A percentile compares a stretch with the other conserved stretches of the same genome.
Conservation (phyloP, 1,139 yeast species). For the Fermentozyma sake region DNA sequence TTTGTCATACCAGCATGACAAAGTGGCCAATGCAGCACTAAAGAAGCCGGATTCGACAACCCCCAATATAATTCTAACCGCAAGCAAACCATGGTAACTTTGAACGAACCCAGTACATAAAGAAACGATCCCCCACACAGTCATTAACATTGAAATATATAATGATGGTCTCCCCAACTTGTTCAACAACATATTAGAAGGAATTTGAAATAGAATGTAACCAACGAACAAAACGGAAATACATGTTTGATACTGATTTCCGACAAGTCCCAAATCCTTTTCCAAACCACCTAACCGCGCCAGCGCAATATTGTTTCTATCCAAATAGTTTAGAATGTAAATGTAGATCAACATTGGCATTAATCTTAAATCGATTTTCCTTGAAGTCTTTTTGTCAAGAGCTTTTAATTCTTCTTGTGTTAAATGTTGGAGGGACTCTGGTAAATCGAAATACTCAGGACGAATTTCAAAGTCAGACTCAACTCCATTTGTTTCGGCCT, state of each 20-base stretch:
- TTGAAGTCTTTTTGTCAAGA: conserved; percentile 36
- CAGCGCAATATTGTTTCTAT: conserved; percentile 58
- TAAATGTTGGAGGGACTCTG: conserved; percentile 30
- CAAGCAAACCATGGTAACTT: conserved; percentile 39
- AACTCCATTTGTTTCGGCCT: no score
- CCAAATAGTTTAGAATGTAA: conserved; percentile 52
- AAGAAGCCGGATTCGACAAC: conserved; percentile 57
- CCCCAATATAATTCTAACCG: conserved; percentile 50
- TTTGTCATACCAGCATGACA: conserved; percentile 47
- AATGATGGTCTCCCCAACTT: conserved; percentile 47
- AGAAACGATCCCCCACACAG: conserved; percentile 49
- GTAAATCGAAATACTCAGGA: conserved; percentile 13
- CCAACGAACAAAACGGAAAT: conserved; percentile 58
- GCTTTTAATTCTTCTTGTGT: conserved; percentile 32
- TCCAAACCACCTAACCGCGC: conserved; percentile 58
- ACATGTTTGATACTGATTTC: conserved; percentile 51
- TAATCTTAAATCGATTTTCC: conserved; percentile 50
- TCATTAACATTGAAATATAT: conserved; percentile 48
- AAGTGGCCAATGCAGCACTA: conserved; percentile 46
- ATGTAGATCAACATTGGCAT: conserved; percentile 53
- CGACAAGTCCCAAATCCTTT: conserved; percentile 44
- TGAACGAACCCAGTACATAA: conserved; percentile 41
- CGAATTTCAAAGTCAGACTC: conserved; percentile 1
- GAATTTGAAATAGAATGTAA: conserved; percentile 57
- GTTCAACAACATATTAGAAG: conserved; percentile 47